Base-by-base conservation (phyloP, 495 filamentous ascomycete species). In the Xylaria intraflava region DNA sequence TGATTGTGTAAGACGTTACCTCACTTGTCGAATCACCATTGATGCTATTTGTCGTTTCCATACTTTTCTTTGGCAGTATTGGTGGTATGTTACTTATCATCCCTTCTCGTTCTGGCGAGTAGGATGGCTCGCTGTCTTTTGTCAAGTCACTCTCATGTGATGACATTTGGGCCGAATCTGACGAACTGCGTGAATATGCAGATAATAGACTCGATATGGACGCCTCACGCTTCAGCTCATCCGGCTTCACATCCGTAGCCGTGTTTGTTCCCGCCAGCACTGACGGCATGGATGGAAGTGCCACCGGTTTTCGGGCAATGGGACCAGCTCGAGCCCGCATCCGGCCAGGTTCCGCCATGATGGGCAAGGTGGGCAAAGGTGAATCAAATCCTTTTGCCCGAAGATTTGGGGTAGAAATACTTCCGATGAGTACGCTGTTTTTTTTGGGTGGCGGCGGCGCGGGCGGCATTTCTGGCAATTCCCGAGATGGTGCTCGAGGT, bases 141-240 rank as follows among this genome's bases (percentile, higher is more conserved):
- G 61, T 61, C 33, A 59, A 62, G 24, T 60, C 59, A 55, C 65
- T 72, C 31, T 64, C 60, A 31, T 63, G 58, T 36, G 61, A 63
- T 26, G 71, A 66, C 46, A 60, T 63, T 36, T 62, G 61, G 26
- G 66, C 67, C 29, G 67, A 65, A 29, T 72, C 69, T 6, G 62
- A 60, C 10, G 71, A 68, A 46, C 65, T 66, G 49, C 69, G 60
- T 29, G 72, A 70, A 59, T 78, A 75, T 6, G 74, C 74, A 17
- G 70, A 75, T 22, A 76, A 41, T 4, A 78, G 47, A 55, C 72
- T 75, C 9, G 68, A 74, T 53, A 76, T 58, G n/a, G 74, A 78
- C 40, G 59, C 62, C n/a, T 62, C 47, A 12, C 64, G 53, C 48
- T 57, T 62, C 58, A 60, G 51, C 40, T 57, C 58, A 46, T 66